Evolutionary conservation across 495 filamentous ascomycete species (phyloP).

Genomic region (Monascus purpureus): DNA sequence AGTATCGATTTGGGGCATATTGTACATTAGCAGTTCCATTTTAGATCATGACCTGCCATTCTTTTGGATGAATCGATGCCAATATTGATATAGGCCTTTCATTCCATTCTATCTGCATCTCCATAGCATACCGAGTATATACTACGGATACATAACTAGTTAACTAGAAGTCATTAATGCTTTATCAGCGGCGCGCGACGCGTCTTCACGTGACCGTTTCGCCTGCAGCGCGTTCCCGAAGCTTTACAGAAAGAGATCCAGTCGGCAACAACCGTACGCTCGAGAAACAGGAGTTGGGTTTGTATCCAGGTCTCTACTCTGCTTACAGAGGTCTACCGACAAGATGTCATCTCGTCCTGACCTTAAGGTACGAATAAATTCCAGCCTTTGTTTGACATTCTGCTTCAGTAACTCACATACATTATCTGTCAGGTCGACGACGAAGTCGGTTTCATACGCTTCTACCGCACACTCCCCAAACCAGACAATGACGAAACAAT

Average conservation of each 20-base stretch:
- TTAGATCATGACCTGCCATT: no score
- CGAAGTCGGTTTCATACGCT: constrained; percentile 88
- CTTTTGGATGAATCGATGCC: no score
- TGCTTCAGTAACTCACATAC: neutral
- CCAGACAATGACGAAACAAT: constrained; percentile 50
- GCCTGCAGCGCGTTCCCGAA: constrained; percentile 13
- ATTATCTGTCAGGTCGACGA: constrained; percentile 64
- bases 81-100: no score
- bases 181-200: no score
- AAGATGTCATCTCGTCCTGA: constrained; percentile 86
- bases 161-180: no score
- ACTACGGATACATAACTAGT: no score
- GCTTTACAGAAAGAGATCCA: no score
- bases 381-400: constrained; percentile 1
- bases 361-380: constrained; percentile 48
- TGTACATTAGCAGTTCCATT: no score
- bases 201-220: constrained; percentile 26
- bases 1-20: no score
- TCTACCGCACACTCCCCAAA: constrained; percentile 67
- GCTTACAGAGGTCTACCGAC: constrained; percentile 7
- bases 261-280: constrained; percentile 2
- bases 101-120: no score
- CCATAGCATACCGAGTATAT: no score
- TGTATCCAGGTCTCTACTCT: constrained; percentile 5
- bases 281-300: constrained; percentile 1